Conservation (phyloP, 176 grass and related monocot genomes). For the Avena eriantha region DNA sequence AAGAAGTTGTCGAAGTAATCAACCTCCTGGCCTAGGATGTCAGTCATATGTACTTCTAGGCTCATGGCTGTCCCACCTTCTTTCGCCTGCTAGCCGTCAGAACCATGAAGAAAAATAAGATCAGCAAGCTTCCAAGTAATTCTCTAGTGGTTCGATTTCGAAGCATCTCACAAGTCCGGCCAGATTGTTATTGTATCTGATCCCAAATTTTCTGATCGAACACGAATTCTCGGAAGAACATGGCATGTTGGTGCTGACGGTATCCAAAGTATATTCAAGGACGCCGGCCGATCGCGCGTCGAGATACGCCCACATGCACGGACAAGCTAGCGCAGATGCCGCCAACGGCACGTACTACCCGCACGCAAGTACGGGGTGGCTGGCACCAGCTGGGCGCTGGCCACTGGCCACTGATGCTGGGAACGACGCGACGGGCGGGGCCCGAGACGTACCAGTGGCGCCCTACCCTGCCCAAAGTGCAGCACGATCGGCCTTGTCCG, state of each 20-base stretch:
- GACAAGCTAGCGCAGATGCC: not conserved
- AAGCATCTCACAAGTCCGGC: not conserved
- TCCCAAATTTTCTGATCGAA: not conserved
- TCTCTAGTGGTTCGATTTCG: not conserved
- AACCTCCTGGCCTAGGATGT: not conserved
- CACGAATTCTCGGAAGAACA: not conserved
- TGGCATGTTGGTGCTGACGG: constrained; percentile 17
- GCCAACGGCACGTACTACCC: not conserved
- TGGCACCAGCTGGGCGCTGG: no score
- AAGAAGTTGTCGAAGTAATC: not conserved
- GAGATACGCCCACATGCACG: constrained; percentile 41
- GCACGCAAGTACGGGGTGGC: no score
- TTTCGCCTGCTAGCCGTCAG: not conserved
- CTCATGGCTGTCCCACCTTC: no score
- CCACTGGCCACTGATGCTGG: no score
- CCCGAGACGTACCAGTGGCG: no score
- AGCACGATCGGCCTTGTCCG: not conserved
- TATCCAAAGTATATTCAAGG: not conserved
- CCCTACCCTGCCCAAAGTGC: not conserved
- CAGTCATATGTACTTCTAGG: no score
- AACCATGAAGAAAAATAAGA: not conserved
- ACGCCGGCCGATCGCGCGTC: not conserved
- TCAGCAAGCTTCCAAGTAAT: not conserved
- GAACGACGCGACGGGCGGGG: no score
- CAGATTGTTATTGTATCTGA: not conserved